Evolutionary conservation across 345 rosid species (phyloP).

Genomic region (Ceriops tagal): DNA sequence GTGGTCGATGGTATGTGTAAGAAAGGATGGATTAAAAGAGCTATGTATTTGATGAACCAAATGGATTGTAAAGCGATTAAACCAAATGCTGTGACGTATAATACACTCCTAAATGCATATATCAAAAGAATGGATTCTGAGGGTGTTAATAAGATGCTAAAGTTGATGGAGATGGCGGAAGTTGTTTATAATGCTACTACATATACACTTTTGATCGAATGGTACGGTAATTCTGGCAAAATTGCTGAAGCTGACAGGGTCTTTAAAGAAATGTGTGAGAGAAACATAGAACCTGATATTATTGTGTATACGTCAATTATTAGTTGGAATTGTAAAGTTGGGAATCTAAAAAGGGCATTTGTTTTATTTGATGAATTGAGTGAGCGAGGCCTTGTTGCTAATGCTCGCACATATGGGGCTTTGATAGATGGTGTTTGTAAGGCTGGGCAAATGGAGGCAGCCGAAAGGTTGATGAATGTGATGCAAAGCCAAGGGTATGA

Average conservation of each 20-base stretch:
- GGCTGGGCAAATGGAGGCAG: constrained; percentile 72
- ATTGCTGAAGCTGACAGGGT: constrained; percentile 51
- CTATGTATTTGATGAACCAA: constrained; percentile 47
- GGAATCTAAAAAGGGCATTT: constrained; percentile 57
- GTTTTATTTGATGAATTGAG: constrained; percentile 69
- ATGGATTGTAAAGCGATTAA: constrained; percentile 46
- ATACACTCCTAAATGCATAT: constrained; percentile 60
- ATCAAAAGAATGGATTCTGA: constrained; percentile 44
- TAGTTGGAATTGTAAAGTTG: constrained; percentile 49
- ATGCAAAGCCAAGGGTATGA: constrained; percentile 62
- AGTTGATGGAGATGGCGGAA: constrained; percentile 51
- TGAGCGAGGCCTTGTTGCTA: constrained; percentile 60
- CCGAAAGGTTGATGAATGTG: constrained; percentile 56
- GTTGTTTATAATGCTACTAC: constrained; percentile 56
- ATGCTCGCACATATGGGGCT: constrained; percentile 61
- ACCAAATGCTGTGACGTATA: constrained; percentile 64
- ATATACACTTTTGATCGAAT: constrained; percentile 51
- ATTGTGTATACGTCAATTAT: constrained; percentile 61
- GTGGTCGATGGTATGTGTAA: constrained; percentile 64
- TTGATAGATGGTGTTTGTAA: constrained; percentile 77
- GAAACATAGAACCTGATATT: constrained; percentile 47
- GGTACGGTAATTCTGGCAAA: constrained; percentile 37
- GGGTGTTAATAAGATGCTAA: constrained; percentile 50
- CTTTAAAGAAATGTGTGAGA: constrained; percentile 74
- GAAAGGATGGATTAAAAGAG: constrained; percentile 51